Conservation (phyloP, 2,329 filamentous ascomycete species). For the Talaromyces sp. region DNA sequence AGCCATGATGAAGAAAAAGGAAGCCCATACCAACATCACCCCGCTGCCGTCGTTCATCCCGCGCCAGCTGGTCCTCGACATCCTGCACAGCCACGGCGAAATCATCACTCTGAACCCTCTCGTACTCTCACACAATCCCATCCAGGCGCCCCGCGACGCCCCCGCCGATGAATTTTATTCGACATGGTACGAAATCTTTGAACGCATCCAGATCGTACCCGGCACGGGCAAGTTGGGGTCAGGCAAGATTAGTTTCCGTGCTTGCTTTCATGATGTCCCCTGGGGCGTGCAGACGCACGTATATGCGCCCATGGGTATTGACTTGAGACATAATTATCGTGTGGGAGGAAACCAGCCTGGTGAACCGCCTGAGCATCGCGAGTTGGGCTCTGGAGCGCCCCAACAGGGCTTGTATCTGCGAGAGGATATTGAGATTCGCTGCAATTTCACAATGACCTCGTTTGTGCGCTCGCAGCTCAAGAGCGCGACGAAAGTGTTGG, state of each 20-base stretch:
- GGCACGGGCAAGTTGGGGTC: conserved; percentile 51
- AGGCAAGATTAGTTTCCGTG: conserved; percentile 68
- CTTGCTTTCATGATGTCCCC: conserved; percentile 70
- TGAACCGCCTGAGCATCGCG: conserved; percentile 62
- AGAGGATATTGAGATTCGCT: conserved; percentile 77
- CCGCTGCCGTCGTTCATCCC: conserved; percentile 64
- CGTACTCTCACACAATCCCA: conserved; percentile 65
- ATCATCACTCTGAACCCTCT: conserved; percentile 87
- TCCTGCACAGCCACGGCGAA: conserved; percentile 68
- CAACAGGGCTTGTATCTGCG: conserved; percentile 67
- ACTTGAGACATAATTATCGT: conserved; percentile 73
- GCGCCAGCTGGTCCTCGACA: conserved; percentile 62
- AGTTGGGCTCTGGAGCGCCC: conserved; percentile 64
- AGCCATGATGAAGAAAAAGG: conserved; percentile 61
- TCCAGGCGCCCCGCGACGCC: conserved; percentile 61
- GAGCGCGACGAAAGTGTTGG: conserved; percentile 65
- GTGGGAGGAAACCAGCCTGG: conserved; percentile 66
- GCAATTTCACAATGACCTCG: conserved; percentile 66
- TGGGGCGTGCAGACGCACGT: conserved; percentile 76
- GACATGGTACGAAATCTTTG: conserved; percentile 71
- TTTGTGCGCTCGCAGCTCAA: conserved; percentile 81
- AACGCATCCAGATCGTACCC: conserved; percentile 69
- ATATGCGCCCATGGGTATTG: conserved; percentile 73
- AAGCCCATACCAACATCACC: conserved; percentile 70
- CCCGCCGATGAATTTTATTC: conserved; percentile 64